A percentile compares a stretch with the other conserved stretches of the same genome.
These are phyloP conservation scores for Anaeromyces robustus DNA, from an alignment of 192 early-diverging fungal genomes.

Conservation along the genomic window DNA sequence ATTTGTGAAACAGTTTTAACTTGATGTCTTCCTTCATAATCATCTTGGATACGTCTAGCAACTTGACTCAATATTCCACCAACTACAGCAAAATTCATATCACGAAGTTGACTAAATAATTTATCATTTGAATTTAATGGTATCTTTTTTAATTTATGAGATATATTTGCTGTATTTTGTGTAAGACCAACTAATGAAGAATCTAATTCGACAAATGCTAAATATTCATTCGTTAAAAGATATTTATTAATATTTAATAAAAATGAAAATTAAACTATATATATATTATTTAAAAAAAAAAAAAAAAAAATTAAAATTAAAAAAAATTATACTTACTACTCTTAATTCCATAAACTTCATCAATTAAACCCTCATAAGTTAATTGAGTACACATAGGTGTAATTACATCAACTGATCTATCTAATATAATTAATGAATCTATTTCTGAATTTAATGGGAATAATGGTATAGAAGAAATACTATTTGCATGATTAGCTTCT, in stretches of 20 bases:
- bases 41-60: constrained; percentile 66
- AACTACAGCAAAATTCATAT: constrained; percentile 84
- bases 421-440: constrained; percentile 77
- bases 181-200: constrained; percentile 31
- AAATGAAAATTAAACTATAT: not conserved
- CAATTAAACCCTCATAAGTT: constrained; percentile 92
- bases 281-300: not conserved
- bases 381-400: constrained; percentile 89
- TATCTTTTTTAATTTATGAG: constrained; percentile 43
- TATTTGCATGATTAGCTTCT: constrained; percentile 12
- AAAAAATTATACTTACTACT: constrained; percentile 20
- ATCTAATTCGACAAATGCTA: constrained; percentile 65
- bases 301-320: constrained; percentile 7
- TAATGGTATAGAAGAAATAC: constrained; percentile 2
- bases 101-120: constrained; percentile 64
- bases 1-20: constrained; percentile 84
- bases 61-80: constrained; percentile 65
- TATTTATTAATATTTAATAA: not conserved
- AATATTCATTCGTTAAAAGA: not conserved
- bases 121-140: constrained; percentile 65
- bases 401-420: constrained; percentile 74
- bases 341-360: constrained; percentile 77
- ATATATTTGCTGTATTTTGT: constrained; percentile 6
- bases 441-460: constrained; percentile 18
- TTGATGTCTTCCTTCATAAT: constrained; percentile 76